A percentile compares a stretch with the other conserved stretches of the same genome.
phyloP scores from a whole-genome alignment of 805 yeast species.

The Candida insectorum region DNA sequence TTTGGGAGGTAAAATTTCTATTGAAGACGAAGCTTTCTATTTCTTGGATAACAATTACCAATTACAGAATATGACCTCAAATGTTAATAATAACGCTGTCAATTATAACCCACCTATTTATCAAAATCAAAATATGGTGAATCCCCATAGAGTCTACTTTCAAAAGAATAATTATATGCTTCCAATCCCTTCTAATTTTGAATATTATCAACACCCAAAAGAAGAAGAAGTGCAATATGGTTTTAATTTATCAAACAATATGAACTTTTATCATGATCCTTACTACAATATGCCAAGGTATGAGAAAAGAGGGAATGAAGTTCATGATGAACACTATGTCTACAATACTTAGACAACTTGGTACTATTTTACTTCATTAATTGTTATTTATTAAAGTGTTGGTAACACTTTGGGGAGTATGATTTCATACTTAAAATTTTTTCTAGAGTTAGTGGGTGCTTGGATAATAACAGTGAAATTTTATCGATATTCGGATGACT shows the following conservation, averaged over 20 bases:
- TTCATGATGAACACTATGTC: constrained; percentile 5
- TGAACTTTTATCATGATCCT: constrained; percentile 7
- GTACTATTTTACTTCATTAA: no score
- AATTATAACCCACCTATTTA: neutral
- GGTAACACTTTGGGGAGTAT: no score
- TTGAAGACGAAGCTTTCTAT: constrained; percentile 50
- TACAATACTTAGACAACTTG: constrained; percentile 8
- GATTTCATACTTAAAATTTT: no score
- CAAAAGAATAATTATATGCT: constrained; percentile 9
- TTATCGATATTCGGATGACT: no score
- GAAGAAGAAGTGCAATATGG: constrained; percentile 8
- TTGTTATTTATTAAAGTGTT: no score
- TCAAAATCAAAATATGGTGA: neutral
- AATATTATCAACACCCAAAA: constrained; percentile 7
- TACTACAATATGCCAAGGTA: neutral
- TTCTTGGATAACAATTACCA: constrained; percentile 44
- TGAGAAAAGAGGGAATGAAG: neutral
- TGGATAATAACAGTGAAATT: no score
- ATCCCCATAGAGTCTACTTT: neutral
- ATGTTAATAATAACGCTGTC: neutral
- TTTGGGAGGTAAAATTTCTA: constrained; percentile 52
- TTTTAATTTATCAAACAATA: constrained; percentile 7
- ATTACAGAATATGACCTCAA: constrained; percentile 38
- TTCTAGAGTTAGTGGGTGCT: no score
- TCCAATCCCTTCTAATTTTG: constrained; percentile 12